Percentiles rank a stretch among this genome's conserved stretches.
phyloP scores from a whole-genome alignment of 495 filamentous ascomycete species.

The Tuber melanosporum region DNA sequence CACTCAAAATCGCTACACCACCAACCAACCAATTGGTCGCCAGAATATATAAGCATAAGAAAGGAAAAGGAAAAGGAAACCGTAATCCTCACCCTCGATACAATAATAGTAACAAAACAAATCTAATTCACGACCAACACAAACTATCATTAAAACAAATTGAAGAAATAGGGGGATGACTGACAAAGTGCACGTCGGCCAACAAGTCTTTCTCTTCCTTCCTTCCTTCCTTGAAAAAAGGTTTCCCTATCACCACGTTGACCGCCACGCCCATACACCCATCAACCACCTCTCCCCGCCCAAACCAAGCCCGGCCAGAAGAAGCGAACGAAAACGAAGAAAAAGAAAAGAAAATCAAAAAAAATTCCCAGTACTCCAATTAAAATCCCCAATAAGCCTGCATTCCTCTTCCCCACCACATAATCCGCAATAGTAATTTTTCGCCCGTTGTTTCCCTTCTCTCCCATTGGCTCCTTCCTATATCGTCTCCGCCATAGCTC shows the following conservation, averaged over 20 bases:
- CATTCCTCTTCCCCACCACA: not conserved
- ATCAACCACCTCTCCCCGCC: not conserved
- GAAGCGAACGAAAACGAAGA: slow-evolving; percentile 7
- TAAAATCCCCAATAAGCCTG: not conserved
- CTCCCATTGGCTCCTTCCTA: slow-evolving; percentile 6
- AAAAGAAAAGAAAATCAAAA: slow-evolving; percentile 20
- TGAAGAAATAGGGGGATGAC: not conserved
- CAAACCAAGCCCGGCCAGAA: not conserved
- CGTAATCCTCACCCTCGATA: not conserved
- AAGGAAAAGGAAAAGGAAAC: not conserved
- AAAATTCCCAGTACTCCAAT: slow-evolving; percentile 26
- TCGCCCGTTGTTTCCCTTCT: slow-evolving; percentile 24
- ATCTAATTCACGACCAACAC: not conserved
- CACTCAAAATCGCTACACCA: not conserved
- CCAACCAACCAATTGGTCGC: not conserved
- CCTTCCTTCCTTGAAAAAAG: not conserved
- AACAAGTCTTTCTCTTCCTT: not conserved
- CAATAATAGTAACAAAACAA: not conserved
- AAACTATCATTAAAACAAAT: not conserved
- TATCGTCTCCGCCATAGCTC: slow-evolving; percentile 32
- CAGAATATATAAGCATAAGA: not conserved
- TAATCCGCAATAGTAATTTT: slow-evolving; percentile 22
- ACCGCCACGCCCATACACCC: slow-evolving; percentile 2
- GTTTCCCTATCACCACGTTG: not conserved
- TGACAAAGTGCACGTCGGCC: not conserved